Evolutionary conservation across 2,329 filamentous ascomycete genomes (phyloP).

Genomic region (Aureobasidium lini): DNA sequence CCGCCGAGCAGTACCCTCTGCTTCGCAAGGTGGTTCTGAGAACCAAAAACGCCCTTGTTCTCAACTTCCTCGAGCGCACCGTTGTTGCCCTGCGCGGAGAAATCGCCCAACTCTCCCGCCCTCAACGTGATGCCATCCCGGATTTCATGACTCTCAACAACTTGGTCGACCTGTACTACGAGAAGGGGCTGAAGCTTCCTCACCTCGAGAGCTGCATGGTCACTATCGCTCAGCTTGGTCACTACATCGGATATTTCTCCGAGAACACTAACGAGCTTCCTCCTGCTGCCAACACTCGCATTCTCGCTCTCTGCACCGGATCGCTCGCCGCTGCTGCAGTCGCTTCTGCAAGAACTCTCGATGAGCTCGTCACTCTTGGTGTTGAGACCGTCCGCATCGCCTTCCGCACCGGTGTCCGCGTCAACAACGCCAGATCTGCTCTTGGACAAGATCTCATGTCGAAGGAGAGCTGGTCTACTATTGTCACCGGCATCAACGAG

Average conservation of each 20-base stretch:
- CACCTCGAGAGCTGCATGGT: slow-evolving; percentile 59
- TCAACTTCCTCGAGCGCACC: slow-evolving; percentile 54
- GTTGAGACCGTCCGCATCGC: slow-evolving; percentile 58
- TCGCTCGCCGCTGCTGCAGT: slow-evolving; percentile 63
- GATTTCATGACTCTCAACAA: slow-evolving; percentile 56
- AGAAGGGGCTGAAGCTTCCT: slow-evolving; percentile 49
- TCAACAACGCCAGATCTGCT: slow-evolving; percentile 35
- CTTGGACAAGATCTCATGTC: slow-evolving; percentile 40
- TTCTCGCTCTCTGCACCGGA: slow-evolving; percentile 62
- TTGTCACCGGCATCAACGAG: slow-evolving; percentile 52
- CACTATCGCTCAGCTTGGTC: slow-evolving; percentile 57
- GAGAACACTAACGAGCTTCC: slow-evolving; percentile 49
- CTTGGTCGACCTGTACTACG: slow-evolving; percentile 57
- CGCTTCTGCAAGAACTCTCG: slow-evolving; percentile 55
- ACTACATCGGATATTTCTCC: slow-evolving; percentile 57
- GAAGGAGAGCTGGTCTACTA: slow-evolving; percentile 59
- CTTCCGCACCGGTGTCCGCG: slow-evolving; percentile 52
- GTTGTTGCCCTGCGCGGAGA: slow-evolving; percentile 54
- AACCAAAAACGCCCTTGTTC: slow-evolving; percentile 50
- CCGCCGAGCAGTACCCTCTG: slow-evolving; percentile 58
- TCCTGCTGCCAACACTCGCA: slow-evolving; percentile 41
- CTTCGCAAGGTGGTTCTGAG: slow-evolving; percentile 43
- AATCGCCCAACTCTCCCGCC: slow-evolving; percentile 48
- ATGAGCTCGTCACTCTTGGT: slow-evolving; percentile 54
- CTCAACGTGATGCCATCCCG: slow-evolving; percentile 53